Conservation (phyloP, 1,139 yeast species). For the Candida smagusa region DNA sequence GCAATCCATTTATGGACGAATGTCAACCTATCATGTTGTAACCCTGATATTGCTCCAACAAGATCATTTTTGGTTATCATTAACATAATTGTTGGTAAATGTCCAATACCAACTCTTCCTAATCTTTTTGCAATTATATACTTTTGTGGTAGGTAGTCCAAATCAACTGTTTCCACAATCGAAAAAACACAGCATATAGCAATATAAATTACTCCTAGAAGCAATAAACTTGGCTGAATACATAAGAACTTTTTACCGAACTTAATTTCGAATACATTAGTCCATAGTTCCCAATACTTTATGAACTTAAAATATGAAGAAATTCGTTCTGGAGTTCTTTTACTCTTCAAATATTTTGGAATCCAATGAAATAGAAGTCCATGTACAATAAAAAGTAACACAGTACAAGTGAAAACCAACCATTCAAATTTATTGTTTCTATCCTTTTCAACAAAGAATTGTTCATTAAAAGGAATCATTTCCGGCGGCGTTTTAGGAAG, state of each 20-base stretch:
- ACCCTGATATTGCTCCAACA: conserved; percentile 38
- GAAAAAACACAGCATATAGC: conserved; percentile 28
- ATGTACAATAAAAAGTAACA: conserved; percentile 28
- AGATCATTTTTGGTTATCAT: conserved; percentile 40
- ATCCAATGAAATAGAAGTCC: conserved; percentile 44
- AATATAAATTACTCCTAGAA: conserved; percentile 25
- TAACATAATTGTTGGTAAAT: conserved; percentile 37
- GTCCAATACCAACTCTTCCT: conserved; percentile 42
- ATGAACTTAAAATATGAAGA: conserved; percentile 23
- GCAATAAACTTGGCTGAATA: conserved; percentile 40
- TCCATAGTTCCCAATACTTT: conserved; percentile 27
- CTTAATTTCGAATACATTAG: conserved; percentile 21
- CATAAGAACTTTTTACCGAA: conserved; percentile 21
- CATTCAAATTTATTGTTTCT: conserved; percentile 38
- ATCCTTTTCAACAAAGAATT: conserved; percentile 33
- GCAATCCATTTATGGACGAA: conserved; percentile 47
- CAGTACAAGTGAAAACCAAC: conserved; percentile 28
- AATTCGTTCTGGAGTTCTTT: conserved; percentile 9
- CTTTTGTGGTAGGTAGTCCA: conserved; percentile 35
- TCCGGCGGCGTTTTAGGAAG: too few species aligned
- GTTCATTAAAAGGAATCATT: conserved; percentile 25
- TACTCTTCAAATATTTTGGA: conserved; percentile 24
- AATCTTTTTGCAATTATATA: conserved; percentile 45
- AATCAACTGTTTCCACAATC: conserved; percentile 30
- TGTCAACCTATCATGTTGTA: conserved; percentile 37